phyloP scores from a whole-genome alignment of 805 yeast genomes.

The Candida jianshihensis region DNA sequence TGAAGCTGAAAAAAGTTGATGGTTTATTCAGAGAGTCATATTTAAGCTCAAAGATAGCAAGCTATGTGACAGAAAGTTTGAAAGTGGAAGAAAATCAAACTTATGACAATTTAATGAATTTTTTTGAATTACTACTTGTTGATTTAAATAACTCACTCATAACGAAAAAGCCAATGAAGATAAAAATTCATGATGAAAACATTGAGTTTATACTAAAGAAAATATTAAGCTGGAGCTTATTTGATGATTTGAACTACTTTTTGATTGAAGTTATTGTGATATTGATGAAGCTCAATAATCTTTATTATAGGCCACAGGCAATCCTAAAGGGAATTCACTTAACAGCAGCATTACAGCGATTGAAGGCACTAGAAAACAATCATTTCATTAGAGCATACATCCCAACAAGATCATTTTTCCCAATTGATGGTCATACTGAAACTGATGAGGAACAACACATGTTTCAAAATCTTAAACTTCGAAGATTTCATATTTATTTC shows the following conservation, averaged over 20 bases:
- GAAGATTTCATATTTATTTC: conserved; percentile 15
- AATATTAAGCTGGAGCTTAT: conserved; percentile 12
- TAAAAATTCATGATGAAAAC: conserved; percentile 5
- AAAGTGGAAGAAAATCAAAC: conserved; percentile 10
- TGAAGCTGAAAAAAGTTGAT: conserved; percentile 7
- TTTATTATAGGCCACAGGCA: conserved; percentile 5
- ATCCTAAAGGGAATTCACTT: conserved; percentile 1
- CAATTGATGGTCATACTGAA: no score
- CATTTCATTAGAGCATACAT: conserved; percentile 10
- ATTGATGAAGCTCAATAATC: conserved; percentile 13
- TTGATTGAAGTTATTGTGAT: conserved; percentile 10
- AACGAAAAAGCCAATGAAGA: conserved; percentile 4
- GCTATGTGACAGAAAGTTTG: not conserved
- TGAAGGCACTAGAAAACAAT: conserved; percentile 16
- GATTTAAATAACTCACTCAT: conserved; percentile 15
- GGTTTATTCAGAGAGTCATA: conserved; percentile 4
- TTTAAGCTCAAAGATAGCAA: conserved; percentile 1
- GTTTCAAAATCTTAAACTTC: conserved; percentile 9
- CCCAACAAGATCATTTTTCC: conserved; percentile 11
- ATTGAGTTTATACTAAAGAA: conserved; percentile 9
- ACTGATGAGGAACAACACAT: no score
- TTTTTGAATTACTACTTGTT: conserved; percentile 14
- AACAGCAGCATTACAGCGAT: conserved; percentile 3
- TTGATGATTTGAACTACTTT: conserved; percentile 18
- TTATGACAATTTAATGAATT: conserved; percentile 15